Base-by-base conservation (phyloP, 139 green algal genomes). In the Raphidocelis subcapitata region DNA sequence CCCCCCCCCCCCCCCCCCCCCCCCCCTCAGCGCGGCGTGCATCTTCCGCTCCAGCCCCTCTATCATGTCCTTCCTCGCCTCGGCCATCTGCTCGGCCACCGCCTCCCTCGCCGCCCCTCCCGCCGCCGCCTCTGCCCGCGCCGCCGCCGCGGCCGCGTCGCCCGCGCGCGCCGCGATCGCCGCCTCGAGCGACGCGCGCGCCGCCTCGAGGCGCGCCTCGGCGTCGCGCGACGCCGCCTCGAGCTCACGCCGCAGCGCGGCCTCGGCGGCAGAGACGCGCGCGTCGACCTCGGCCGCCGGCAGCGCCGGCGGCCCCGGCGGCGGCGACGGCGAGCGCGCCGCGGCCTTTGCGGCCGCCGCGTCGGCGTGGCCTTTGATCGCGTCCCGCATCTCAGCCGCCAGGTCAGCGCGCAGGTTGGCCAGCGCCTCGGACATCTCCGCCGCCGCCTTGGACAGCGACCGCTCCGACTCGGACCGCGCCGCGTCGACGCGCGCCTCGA, bases 1-100 rank as follows among this genome's bases (percentile, higher is more conserved):
- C 8, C 8, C 41, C 41, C 41, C 12, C 41, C 8, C 41, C 41
- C 41, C 12, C 37, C 32, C 69, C 16, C 67, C 56, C 5, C 37
- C 57, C 21, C 56, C 56, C 37, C 67, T 56, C 35, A 75, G 57
- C 23, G 69, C 69, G 20, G 69, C 56, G 41, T 75, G 69, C 69
- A 75, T 67, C 56, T 67, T 67, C 37, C 47, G 57, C 56, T 75
- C 69, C 28, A 75, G 37, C 18, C 26, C 29, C 12, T 33, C 20
- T 16, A 57, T 67, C 3, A 75, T 49, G 36, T 75, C 69, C 16
- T 2, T 4, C 57, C 60, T 75, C 18, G 52, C 24, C 31, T 28
- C 32, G 2, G 20, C 23, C n/a, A 61, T 24, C 28, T 52, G 32
- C 56, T 60, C 37, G 12, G 12, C 46, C 29, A 15, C 47, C 14